Percentiles rank a stretch among this genome's conserved stretches.
phyloP scores from a whole-genome alignment of 1,284 basidiomycete genomes.

The Amylostereum areolatum region DNA sequence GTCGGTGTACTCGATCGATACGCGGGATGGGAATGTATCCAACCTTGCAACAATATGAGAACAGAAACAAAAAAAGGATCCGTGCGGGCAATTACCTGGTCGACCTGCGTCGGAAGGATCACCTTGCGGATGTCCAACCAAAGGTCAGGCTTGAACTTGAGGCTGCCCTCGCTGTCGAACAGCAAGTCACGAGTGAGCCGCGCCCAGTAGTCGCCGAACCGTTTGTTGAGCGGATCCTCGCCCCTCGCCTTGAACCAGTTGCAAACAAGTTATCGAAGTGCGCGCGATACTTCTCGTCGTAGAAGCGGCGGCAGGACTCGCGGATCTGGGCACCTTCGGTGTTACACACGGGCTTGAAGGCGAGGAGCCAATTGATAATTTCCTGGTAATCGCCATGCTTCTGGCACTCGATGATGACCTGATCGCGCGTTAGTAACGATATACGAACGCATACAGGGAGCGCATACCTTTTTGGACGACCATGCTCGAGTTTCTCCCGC shows the following conservation, averaged over 20 bases:
- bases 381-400: conserved; percentile 88
- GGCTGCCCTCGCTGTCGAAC: conserved; percentile 72
- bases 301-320: conserved; percentile 74
- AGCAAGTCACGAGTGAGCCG: conserved; percentile 78
- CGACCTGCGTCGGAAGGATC: conserved; percentile 77
- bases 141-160: conserved; percentile 85
- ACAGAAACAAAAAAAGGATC: background rate
- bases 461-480: conserved; percentile 69
- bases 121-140: conserved; percentile 84
- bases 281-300: conserved; percentile 76
- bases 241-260: conserved; percentile 81
- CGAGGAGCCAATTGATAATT: conserved; percentile 72
- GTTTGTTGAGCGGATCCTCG: conserved; percentile 78
- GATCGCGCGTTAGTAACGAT: conserved; percentile 19
- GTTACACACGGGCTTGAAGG: conserved; percentile 71
- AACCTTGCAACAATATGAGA: conserved; percentile 47
- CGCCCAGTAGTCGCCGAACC: conserved; percentile 81
- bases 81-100: conserved; percentile 53
- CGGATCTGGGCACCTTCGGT: conserved; percentile 55
- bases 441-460: conserved; percentile 6
- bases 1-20: conserved; percentile 89
- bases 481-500: conserved; percentile 45
- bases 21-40: conserved; percentile 90
- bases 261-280: conserved; percentile 83
- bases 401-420: conserved; percentile 91